Evolutionary conservation across 768 basidiomycete species (phyloP), one percentile per base, ranked within the genome.

Genomic region (Piloderma croceum): DNA sequence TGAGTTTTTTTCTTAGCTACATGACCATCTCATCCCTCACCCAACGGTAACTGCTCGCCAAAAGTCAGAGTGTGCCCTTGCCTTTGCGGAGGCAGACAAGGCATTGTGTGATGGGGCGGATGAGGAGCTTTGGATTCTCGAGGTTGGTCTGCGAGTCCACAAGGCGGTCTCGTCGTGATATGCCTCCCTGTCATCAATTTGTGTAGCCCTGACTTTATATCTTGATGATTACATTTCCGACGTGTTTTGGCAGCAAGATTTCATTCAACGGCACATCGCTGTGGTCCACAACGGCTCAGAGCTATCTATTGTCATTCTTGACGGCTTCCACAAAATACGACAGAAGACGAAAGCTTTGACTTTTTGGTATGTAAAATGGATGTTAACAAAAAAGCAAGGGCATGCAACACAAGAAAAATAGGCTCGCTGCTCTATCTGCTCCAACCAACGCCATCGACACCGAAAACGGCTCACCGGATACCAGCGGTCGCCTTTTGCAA

Each of bases 401-500:
- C 33, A 52, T 42, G 41, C 37, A 37, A 46, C 41, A 38, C 52
- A 37, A 42, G 46, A 43, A 10, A 32, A 19, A 32, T 24, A 46
- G 34, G 42, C 35, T 18, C 31, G 31, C 24, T 42, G 38, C 42
- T 51, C 44, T 47, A 59, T 48, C 39, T 50, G 48, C 35, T 39
- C 22, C 31, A 38, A 39, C 33, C 24, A 29, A n/a, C 21, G 21
- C 11, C 25, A 23, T 36, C 40, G 25, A 38, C 13, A n/a, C n/a
- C n/a, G n/a, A n/a, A 31, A 42, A 24, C 20, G 39, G 36, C 45
- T 80, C 64, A 90, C 71, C 89, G 83, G 62, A 90, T 79, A 48
- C 88, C 84, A 55, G 89, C 85, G 39, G 88, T 90, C 38, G 91
- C 94, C 77, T 98, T 99, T 76, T 97, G 93, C 62, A 99, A 77